phyloP scores from a whole-genome alignment of 495 filamentous ascomycete genomes.

The Penicillium arizonense region DNA sequence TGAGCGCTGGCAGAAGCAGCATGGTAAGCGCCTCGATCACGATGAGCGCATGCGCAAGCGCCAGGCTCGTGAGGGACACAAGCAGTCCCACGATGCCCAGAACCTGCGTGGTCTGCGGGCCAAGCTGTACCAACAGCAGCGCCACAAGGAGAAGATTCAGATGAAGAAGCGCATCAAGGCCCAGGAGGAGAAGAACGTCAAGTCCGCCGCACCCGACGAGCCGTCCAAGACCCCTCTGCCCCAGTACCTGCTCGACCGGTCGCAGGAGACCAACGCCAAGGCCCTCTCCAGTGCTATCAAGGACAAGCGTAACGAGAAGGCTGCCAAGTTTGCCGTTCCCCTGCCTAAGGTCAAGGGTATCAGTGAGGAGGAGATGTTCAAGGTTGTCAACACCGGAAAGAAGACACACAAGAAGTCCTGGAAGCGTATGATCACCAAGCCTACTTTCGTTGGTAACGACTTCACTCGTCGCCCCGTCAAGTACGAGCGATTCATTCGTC shows the following conservation, averaged over 20 bases:
- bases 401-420: slow-evolving; percentile 75
- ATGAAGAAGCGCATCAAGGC: slow-evolving; percentile 95
- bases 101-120: slow-evolving; percentile 87
- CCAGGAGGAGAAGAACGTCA: slow-evolving; percentile 93
- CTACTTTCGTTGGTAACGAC: slow-evolving; percentile 83
- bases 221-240: slow-evolving; percentile 74
- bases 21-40: slow-evolving; percentile 80
- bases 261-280: slow-evolving; percentile 84
- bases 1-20: slow-evolving; percentile 80
- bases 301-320: slow-evolving; percentile 87
- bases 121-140: slow-evolving; percentile 92
- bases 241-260: slow-evolving; percentile 86
- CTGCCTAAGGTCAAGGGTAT: slow-evolving; percentile 94
- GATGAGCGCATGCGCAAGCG: slow-evolving; percentile 91
- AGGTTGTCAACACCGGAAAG: slow-evolving; percentile 93
- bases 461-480: slow-evolving; percentile 93
- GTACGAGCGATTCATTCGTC: slow-evolving; percentile 83
- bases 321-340: slow-evolving; percentile 92
- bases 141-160: slow-evolving; percentile 97
- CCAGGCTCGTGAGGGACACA: slow-evolving; percentile 81
- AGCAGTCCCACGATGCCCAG: slow-evolving; percentile 81
- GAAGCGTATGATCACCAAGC: slow-evolving; percentile 97
- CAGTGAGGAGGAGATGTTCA: slow-evolving; percentile 97
- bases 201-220: slow-evolving; percentile 75
- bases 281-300: slow-evolving; percentile 81